Conservation (phyloP, 768 basidiomycete species). For the Suillus occidentalis region DNA sequence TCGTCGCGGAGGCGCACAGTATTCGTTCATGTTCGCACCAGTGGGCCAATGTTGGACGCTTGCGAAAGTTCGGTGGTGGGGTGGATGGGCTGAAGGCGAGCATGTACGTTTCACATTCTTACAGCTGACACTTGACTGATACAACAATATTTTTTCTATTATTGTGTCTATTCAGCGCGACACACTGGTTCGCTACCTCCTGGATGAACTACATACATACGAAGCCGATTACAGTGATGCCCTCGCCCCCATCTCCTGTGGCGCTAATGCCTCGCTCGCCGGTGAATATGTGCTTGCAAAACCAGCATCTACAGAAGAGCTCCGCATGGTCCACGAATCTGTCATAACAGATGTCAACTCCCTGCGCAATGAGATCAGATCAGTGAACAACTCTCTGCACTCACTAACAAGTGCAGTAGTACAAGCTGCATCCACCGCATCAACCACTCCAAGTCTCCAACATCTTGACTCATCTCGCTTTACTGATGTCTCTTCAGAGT, state of each 20-base stretch:
- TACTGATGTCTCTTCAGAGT: not conserved
- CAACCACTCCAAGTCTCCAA: not conserved
- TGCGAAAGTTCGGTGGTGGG: slow-evolving; percentile 17
- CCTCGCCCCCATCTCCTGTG: no score
- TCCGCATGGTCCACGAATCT: not conserved
- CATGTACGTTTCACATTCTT: slow-evolving; percentile 23
- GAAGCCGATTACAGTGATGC: no score
- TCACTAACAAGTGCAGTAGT: not conserved
- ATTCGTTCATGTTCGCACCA: slow-evolving; percentile 29
- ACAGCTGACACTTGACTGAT: not conserved
- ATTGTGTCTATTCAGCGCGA: not conserved
- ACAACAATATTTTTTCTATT: not conserved
- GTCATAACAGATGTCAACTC: not conserved
- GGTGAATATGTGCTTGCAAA: not conserved
- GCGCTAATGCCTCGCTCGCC: not conserved
- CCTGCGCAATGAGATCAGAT: not conserved
- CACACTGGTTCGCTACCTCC: no score
- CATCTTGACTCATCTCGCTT: not conserved
- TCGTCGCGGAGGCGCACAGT: slow-evolving; percentile 29
- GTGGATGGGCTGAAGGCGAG: slow-evolving; percentile 29
- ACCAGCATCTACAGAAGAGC: not conserved
- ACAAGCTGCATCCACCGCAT: not conserved
- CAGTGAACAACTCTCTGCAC: not conserved
- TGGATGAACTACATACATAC: no score
- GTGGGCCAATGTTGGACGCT: slow-evolving; percentile 35